Base-by-base conservation (phyloP, 2,329 filamentous ascomycete genomes). In the Neodidymelliopsis sp. region DNA sequence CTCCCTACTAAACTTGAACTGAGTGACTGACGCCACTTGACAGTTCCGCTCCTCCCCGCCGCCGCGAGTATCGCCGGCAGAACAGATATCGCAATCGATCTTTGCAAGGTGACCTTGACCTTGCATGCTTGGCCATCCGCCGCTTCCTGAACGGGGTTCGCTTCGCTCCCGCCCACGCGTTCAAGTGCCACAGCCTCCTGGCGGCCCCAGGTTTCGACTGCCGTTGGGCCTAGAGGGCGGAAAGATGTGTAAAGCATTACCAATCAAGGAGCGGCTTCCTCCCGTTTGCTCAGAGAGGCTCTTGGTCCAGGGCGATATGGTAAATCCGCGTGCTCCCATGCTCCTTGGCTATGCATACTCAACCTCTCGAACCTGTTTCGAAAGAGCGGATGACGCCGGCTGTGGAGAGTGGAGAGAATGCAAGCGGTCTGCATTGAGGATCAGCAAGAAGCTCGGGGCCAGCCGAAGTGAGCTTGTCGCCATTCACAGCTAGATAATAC, bases 11-110 rank as follows among this genome's bases (percentile, higher is more conserved):
- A n/a, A n/a, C n/a, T n/a, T n/a, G n/a, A n/a, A n/a, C n/a, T n/a
- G n/a, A n/a, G n/a, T n/a, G n/a, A n/a, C n/a, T 36, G 36, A 40
- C 30, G 47, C 40, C 41, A 44, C 29, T n/a, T 50, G 25, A 36
- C 30, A 36, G 23, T 50, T 31, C 47, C 47, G 47, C 47, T 31
- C 40, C 47, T 45, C 47, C 40, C 47, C 47, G 47, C 36, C 40
- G 47, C 40, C 47, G 47, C 16, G 16, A 50, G 20, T 45, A 39
- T 50, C 35, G 45, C 40, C 47, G 47, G 15, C 24, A 30, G 29
- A n/a, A n/a, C 23, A 30, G 23, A 27, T 23, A 25, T 50, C 36
- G 30, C 40, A 39, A 40, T 45, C 47, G 23, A 20, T 40, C n/a
- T 9, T 35, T 18, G 5, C 12, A 41, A 45, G 20, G 24, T 44